Evolutionary conservation across 176 grass and related monocot species (phyloP).

Genomic region (Eleusine coracana): DNA sequence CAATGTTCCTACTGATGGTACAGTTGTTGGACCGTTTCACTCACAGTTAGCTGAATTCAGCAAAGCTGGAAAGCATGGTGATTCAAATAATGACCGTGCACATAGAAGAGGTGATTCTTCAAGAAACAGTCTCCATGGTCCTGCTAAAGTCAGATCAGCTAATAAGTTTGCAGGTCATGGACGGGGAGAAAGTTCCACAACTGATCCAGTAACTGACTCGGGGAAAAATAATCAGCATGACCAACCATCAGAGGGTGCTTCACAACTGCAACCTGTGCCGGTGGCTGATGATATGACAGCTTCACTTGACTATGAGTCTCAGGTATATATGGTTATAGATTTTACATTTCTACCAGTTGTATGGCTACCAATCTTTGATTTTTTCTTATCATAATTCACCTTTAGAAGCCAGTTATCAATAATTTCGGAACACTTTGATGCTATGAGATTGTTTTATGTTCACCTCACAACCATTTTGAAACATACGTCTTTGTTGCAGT

Average conservation of each 20-base stretch:
- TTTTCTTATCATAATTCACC: background rate
- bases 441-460: background rate
- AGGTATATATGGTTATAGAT: slow-evolving; percentile 44
- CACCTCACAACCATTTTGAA: background rate
- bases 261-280: slow-evolving; percentile 16
- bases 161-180: slow-evolving; percentile 41
- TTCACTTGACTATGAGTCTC: slow-evolving; percentile 62
- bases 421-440: slow-evolving; percentile 17
- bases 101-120: slow-evolving; percentile 45
- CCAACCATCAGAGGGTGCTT: slow-evolving; percentile 32
- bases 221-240: slow-evolving; percentile 44
- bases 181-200: slow-evolving; percentile 32
- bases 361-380: background rate
- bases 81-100: slow-evolving; percentile 35
- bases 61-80: slow-evolving; percentile 40
- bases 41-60: slow-evolving; percentile 42
- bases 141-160: slow-evolving; percentile 39
- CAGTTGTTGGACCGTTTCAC: slow-evolving; percentile 32
- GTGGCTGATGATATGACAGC: slow-evolving; percentile 37
- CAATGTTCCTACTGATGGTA: slow-evolving; percentile 26
- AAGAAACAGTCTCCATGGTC: slow-evolving; percentile 45
- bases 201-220: slow-evolving; percentile 30
- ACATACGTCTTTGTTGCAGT: background rate
- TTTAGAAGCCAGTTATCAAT: background rate
- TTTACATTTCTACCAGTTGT: background rate